phyloP scores from a whole-genome alignment of 176 grass and related monocot genomes.

The Lolium rigidum region DNA sequence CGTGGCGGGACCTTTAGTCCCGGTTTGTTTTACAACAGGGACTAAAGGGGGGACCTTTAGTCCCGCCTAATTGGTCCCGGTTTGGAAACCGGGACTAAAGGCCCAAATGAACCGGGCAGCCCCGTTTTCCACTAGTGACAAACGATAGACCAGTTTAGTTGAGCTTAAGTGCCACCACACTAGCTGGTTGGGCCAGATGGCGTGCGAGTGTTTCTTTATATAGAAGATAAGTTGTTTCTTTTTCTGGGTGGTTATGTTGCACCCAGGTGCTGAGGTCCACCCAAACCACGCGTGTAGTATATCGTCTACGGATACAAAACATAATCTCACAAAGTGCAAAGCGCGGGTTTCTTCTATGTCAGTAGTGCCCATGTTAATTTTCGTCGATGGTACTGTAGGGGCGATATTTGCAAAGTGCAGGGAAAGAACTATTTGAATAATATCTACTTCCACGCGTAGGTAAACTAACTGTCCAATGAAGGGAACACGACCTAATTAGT shows the following conservation, averaged over 20 bases:
- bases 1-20: too few species aligned
- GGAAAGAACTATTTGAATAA: not conserved
- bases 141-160: not conserved
- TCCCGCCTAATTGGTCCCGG: too few species aligned
- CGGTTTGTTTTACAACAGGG: too few species aligned
- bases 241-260: not conserved
- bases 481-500: too few species aligned
- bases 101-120: too few species aligned
- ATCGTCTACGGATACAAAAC: not conserved
- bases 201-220: not conserved
- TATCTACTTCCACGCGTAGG: too few species aligned
- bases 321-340: constrained; percentile 1
- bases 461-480: too few species aligned
- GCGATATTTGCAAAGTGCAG: not conserved
- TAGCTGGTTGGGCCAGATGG: not conserved
- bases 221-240: not conserved
- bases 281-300: not conserved
- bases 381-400: not conserved
- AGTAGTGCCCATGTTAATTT: not conserved
- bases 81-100: too few species aligned
- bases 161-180: not conserved
- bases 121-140: too few species aligned
- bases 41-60: too few species aligned
- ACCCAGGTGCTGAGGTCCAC: not conserved
- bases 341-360: not conserved